A percentile compares a stretch with the other conserved stretches of the same genome.
Evolutionary conservation across 768 basidiomycete genomes (phyloP).

Genomic region (Calocera viscosa): DNA sequence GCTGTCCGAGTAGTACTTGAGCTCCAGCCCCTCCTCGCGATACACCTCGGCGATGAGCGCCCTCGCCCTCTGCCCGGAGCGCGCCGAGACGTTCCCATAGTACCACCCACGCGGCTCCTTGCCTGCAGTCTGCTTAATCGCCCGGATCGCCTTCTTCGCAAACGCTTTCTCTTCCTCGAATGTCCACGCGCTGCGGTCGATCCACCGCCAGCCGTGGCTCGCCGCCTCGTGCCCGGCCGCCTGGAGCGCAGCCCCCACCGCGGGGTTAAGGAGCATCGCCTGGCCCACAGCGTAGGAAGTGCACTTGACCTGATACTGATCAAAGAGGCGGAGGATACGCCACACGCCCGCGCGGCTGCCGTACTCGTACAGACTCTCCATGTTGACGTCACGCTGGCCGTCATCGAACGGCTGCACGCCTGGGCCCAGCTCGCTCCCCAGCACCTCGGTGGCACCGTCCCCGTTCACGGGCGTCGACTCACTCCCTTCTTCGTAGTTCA

Average conservation of each 20-base stretch:
- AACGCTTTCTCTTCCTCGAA: constrained; percentile 20
- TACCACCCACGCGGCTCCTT: constrained; percentile 22
- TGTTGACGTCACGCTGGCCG: constrained; percentile 20
- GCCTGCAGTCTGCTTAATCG: constrained; percentile 19
- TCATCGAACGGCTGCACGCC: constrained; percentile 13
- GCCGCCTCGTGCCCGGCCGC: constrained; percentile 21
- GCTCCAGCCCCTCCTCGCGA: constrained; percentile 19
- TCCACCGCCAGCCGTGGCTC: constrained; percentile 24
- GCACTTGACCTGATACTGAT: constrained; percentile 14
- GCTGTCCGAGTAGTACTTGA: constrained; percentile 20
- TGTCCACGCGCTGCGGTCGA: constrained; percentile 16
- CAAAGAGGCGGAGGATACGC: constrained; percentile 21
- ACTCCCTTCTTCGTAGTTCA: constrained; percentile 22
- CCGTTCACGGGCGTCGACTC: constrained; percentile 19
- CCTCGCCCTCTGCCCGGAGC: constrained; percentile 15
- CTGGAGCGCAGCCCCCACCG: constrained; percentile 14
- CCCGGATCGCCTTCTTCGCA: constrained; percentile 18
- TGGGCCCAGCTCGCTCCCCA: constrained; percentile 21
- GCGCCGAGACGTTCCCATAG: constrained; percentile 20
- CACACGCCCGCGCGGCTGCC: constrained; percentile 23
- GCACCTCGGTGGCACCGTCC: constrained; percentile 17
- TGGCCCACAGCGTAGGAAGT: constrained; percentile 20
- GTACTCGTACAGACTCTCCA: constrained; percentile 23
- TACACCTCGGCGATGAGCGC: constrained; percentile 19
- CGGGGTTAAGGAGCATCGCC: constrained; percentile 19